Conservation (phyloP, 2,329 filamentous ascomycete species). For the Calonectria pauciramosa region DNA sequence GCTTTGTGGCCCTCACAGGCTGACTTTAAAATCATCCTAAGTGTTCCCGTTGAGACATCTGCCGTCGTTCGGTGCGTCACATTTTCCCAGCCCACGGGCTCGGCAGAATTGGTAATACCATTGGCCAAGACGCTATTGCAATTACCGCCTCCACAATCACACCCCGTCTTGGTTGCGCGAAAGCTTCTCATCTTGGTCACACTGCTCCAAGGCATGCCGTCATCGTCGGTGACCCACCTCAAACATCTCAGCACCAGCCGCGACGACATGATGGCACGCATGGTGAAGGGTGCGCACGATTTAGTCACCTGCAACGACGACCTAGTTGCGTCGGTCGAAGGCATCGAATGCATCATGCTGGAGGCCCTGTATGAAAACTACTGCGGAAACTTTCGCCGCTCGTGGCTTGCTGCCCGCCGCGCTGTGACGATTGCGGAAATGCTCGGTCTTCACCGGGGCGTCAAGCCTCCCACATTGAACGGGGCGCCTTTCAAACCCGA, state of each 20-base stretch:
- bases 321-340: conserved; percentile 59
- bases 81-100: conserved; percentile 40
- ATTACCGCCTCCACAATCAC: conserved; percentile 38
- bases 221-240: conserved; percentile 7
- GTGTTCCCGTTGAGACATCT: conserved; percentile 47
- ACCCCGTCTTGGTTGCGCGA: conserved; percentile 59
- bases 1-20: conserved; percentile 54
- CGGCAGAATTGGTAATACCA: conserved; percentile 25
- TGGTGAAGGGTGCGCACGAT: conserved; percentile 47
- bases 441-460: conserved; percentile 50
- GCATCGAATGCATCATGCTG: conserved; percentile 64
- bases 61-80: conserved; percentile 50
- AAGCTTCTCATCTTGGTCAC: conserved; percentile 55
- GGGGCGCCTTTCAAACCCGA: conserved; percentile 45
- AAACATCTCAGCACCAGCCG: conserved; percentile 31
- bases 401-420: conserved; percentile 61
- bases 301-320: conserved; percentile 62
- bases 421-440: conserved; percentile 61
- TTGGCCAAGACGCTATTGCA: conserved; percentile 49
- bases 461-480: conserved; percentile 26
- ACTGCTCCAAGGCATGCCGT: conserved; percentile 51
- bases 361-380: conserved; percentile 62
- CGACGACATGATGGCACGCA: conserved; percentile 38
- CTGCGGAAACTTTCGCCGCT: conserved; percentile 58
- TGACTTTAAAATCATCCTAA: conserved; percentile 54